Base-by-base conservation (phyloP, 2,329 filamentous ascomycete species). In the Fusarium succisae region DNA sequence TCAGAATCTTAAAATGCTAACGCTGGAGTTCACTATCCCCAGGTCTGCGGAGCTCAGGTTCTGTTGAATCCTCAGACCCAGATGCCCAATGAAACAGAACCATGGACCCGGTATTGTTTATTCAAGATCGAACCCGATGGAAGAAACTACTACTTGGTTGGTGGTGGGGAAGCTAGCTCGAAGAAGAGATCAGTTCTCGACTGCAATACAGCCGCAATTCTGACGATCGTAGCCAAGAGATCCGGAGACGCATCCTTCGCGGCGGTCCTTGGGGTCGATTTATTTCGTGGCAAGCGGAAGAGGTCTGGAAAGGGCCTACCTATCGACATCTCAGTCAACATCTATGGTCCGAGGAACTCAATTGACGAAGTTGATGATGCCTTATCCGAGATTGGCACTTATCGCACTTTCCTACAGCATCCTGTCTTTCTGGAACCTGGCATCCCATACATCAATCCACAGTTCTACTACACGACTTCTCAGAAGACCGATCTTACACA, bases 1-100 rank as follows among this genome's bases (percentile, higher is more conserved):
- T 1, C 22, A 0, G 2, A 2, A 18, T 3, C 3, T 0, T 12
- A 5, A 14, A 18, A 15, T 12, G 2, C 22, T 30, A 4, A 35
- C 6, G 12, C 3, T 28, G 15, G 17, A 17, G 5, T 2, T 67
- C 5, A 47, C 11, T 1, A 22, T 9, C 7, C 3, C 8, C 7
- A 68, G 65, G 15, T 68, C 3, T 50, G 30, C 9, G 37, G 38
- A 17, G 63, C 28, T 1, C 47, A 68, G 18, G 35, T 48, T 9
- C 14, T 60, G 4, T 10, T 68, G 5, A n/a, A 9, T 12, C 24
- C 63, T 6, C 24, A 15, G 0, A 39, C 10, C 1, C 17, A 24
- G 5, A 11, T 6, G 0, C 30, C 48, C 0, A 15, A 13, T 3
- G 11, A 17, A 0, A n/a, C 24, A 2, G 4, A 37, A 2, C 63